Evolutionary conservation across 768 basidiomycete species (phyloP).

Genomic region (Auriculariales sp.): DNA sequence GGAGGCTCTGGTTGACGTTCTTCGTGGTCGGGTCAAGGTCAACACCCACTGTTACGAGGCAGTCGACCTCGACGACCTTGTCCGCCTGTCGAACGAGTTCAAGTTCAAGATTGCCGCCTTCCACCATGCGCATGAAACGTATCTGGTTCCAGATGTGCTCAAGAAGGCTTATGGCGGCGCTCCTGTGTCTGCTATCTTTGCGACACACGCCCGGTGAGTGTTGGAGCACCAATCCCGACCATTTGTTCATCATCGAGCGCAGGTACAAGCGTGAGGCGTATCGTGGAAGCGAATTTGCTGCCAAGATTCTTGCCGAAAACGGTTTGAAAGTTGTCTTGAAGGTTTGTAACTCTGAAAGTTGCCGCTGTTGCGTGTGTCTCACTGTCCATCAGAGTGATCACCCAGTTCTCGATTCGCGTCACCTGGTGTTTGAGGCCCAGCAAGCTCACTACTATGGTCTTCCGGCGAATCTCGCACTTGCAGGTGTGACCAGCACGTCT

Average conservation of each 20-base stretch:
- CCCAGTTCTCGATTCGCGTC: conserved; percentile 26
- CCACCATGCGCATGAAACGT: conserved; percentile 82
- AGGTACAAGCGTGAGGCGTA: conserved; percentile 63
- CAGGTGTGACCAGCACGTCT: conserved; percentile 20
- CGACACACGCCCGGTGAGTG: conserved; percentile 45
- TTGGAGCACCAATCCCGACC: background rate
- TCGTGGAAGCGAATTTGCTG: conserved; percentile 65
- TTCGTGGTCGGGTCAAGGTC: conserved; percentile 78
- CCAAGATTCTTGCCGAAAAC: conserved; percentile 53
- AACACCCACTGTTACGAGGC: conserved; percentile 52
- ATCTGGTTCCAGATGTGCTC: conserved; percentile 70
- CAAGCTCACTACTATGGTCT: conserved; percentile 22
- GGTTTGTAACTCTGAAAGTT: conserved; percentile 19
- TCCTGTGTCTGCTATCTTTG: conserved; percentile 69
- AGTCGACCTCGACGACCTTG: conserved; percentile 55
- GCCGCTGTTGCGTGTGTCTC: background rate
- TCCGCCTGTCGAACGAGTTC: conserved; percentile 79
- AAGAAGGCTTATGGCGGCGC: conserved; percentile 60
- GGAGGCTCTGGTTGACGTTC: conserved; percentile 69
- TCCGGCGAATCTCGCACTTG: conserved; percentile 17
- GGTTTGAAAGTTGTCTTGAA: conserved; percentile 66
- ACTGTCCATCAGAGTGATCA: conserved; percentile 11
- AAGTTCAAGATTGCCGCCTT: conserved; percentile 69
- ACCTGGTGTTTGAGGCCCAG: conserved; percentile 22
- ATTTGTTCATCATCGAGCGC: background rate